Evolutionary conservation across 2,329 filamentous ascomycete genomes (phyloP), one percentile per base, ranked within the genome.

Genomic region (Apiospora aurea): DNA sequence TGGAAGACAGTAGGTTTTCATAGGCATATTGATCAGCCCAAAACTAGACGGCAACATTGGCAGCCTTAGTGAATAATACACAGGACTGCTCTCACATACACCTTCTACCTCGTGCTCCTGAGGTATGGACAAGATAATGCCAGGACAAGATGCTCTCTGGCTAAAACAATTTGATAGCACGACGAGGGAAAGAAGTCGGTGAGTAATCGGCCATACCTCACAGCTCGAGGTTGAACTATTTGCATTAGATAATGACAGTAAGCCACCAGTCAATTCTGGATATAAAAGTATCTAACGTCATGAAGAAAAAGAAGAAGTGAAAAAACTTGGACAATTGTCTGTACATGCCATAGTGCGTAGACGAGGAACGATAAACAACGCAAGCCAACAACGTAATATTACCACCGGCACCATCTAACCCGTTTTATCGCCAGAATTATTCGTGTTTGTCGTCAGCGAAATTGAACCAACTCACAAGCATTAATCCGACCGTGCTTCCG

Each of bases 1-100:
- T 64, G 57, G 57, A 29, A 64, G 57, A 11, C 57, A 41, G 29
- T 41, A 41, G 57, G 57, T 64, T 64, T 41, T 34, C 57, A 41
- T 41, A 38, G 57, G 57, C 29, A 41, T 64, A 64, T 64, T 41
- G 21, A 64, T 21, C 34, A 41, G 57, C 34, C 57, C 34, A 41
- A 64, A 18, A 41, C 21, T 64, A 41, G 29, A 64, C 34, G 41
- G 10, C 34, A 64, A 16, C 21, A 14, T 21, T 64, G 7, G 57
- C 10, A 41, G 8, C 34, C 8, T 41, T 24, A 8, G 57, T n/a
- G 8, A 14, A 6, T 5, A 41, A 61, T 38, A n/a, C 10, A 41
- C 13, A 64, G 18, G 34, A 21, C 34, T 41, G 18, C 29, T 64
- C 13, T 11, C 18, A 41, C 4, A 4, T 64, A 6, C 21, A n/a